Evolutionary conservation across 495 filamentous ascomycete genomes (phyloP).

Genomic region (Bathelium albidoporum): DNA sequence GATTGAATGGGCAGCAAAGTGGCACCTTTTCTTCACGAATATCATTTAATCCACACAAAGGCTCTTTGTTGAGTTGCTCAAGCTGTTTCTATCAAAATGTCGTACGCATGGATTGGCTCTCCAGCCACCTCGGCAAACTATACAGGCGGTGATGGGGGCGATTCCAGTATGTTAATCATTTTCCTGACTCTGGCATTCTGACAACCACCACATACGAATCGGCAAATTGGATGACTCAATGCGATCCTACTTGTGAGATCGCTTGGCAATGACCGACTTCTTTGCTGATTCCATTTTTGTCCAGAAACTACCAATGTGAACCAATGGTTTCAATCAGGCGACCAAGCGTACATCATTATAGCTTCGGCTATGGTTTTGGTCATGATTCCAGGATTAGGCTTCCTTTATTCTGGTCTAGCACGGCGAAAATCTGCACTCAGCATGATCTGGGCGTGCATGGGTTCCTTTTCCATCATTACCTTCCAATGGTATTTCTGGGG

Average conservation of each 20-base stretch:
- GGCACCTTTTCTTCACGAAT: background rate
- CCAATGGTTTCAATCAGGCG: slow-evolving; percentile 70
- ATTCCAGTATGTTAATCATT: slow-evolving; percentile 58
- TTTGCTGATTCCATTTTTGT: background rate
- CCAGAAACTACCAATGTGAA: slow-evolving; percentile 68
- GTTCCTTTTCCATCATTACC: slow-evolving; percentile 51
- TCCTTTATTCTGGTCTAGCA: slow-evolving; percentile 56
- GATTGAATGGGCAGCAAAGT: background rate
- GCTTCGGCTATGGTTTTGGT: slow-evolving; percentile 89
- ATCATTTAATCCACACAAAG: background rate
- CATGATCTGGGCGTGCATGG: slow-evolving; percentile 65
- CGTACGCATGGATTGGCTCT: slow-evolving; percentile 74
- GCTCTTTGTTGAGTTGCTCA: background rate
- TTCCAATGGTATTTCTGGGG: slow-evolving; percentile 74
- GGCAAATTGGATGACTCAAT: background rate
- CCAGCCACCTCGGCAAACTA: slow-evolving; percentile 60
- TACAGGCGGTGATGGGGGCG: slow-evolving; percentile 63
- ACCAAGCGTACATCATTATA: slow-evolving; percentile 83
- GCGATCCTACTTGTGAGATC: background rate
- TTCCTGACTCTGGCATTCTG: background rate
- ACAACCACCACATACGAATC: background rate
- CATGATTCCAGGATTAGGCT: slow-evolving; percentile 71
- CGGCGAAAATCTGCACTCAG: slow-evolving; percentile 56
- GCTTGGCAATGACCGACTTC: background rate
- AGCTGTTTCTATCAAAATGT: slow-evolving; percentile 34